These are phyloP conservation scores for Fagus crenata DNA, from an alignment of 306 rosid genomes.

Conservation along the genomic window DNA sequence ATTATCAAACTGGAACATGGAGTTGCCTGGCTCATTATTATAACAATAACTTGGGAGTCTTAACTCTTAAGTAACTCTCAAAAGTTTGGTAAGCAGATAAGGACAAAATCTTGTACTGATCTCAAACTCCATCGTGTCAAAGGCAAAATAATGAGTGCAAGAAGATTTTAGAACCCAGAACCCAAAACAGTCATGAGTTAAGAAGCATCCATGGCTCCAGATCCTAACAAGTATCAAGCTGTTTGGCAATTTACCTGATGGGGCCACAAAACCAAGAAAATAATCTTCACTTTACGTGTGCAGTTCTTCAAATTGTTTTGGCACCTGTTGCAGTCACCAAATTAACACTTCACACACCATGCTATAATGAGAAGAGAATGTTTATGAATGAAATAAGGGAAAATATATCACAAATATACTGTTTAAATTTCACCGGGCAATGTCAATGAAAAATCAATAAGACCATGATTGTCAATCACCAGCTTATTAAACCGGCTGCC, in stretches of 20 bases:
- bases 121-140: not conserved
- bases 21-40: not conserved
- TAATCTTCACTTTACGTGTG: conserved; percentile 20
- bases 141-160: not conserved
- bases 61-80: not conserved
- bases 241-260: not conserved
- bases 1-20: not conserved
- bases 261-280: not conserved
- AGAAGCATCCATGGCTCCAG: not conserved
- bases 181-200: not conserved
- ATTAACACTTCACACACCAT: conserved; percentile 20
- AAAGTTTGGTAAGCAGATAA: not conserved
- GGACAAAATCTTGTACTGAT: not conserved
- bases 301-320: conserved; percentile 24
- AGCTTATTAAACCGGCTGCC: no score
- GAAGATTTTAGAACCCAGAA: not conserved
- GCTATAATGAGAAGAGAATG: not conserved
- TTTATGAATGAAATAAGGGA: not conserved
- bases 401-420: not conserved
- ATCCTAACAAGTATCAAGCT: not conserved
- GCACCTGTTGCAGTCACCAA: conserved; percentile 34
- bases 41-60: not conserved
- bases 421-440: not conserved
- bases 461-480: not conserved
- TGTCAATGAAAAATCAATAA: not conserved